phyloP scores from a whole-genome alignment of 1,139 yeast species.

The Suhomyces atakaporum region DNA sequence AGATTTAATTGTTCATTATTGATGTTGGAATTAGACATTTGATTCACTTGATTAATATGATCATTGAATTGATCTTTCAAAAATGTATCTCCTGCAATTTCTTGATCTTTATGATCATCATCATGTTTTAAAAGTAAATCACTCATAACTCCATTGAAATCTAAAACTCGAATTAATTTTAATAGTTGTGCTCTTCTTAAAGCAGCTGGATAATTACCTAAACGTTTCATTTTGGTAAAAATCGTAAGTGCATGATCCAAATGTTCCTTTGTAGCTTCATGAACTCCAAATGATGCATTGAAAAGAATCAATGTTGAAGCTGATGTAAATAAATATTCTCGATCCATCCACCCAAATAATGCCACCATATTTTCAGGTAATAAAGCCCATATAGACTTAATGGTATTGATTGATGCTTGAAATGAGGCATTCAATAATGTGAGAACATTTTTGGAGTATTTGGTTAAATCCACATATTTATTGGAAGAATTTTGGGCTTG shows the following conservation, averaged over 20 bases:
- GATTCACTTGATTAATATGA: conserved; percentile 15
- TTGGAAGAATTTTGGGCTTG: conserved; percentile 44
- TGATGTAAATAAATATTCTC: conserved; percentile 81
- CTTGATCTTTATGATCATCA: conserved; percentile 34
- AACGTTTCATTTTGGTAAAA: conserved; percentile 71
- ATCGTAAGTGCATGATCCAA: conserved; percentile 72
- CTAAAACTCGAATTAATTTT: conserved; percentile 63
- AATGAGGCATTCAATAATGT: conserved; percentile 76
- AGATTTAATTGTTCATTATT: conserved; percentile 14
- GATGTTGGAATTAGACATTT: conserved; percentile 11
- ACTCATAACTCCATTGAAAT: conserved; percentile 66
- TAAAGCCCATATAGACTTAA: conserved; percentile 71
- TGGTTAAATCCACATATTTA: conserved; percentile 65
- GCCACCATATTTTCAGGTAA: conserved; percentile 80
- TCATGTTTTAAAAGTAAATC: conserved; percentile 59
- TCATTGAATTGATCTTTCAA: conserved; percentile 14
- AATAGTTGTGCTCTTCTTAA: conserved; percentile 70
- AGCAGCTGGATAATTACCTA: conserved; percentile 81
- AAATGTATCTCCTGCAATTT: conserved; percentile 6
- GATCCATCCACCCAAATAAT: conserved; percentile 83
- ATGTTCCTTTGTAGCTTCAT: conserved; percentile 71
- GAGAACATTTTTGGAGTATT: conserved; percentile 67
- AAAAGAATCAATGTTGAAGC: conserved; percentile 76
- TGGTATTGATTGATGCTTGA: conserved; percentile 80
- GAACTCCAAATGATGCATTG: conserved; percentile 82